A percentile compares a stretch with the other conserved stretches of the same genome.
These are phyloP conservation scores for Puccinia polysora DNA, from an alignment of 1,284 basidiomycete species.

Conservation along the genomic window DNA sequence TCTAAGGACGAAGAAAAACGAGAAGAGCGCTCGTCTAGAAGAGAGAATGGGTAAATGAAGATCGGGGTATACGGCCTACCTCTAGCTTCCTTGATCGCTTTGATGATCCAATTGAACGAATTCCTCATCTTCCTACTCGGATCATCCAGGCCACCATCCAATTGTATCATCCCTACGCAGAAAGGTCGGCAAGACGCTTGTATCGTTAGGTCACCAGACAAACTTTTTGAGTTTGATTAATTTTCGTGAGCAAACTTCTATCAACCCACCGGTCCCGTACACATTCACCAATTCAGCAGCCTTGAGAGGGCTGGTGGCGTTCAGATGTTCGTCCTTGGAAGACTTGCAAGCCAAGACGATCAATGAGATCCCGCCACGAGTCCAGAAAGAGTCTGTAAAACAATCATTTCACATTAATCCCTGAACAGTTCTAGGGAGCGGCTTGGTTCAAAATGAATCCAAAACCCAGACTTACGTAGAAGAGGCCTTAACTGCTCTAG, in stretches of 20 bases:
- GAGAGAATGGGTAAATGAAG: neutral
- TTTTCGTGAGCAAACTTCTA: no score
- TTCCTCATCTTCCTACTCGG: constrained; percentile 48
- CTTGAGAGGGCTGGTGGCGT: constrained; percentile 46
- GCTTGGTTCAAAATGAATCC: neutral
- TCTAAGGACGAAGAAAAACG: neutral
- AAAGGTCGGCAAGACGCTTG: no score
- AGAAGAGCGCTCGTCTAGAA: neutral
- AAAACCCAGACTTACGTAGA: constrained; percentile 44
- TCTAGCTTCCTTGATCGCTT: constrained; percentile 49
- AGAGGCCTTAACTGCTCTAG: constrained; percentile 46
- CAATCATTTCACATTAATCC: neutral
- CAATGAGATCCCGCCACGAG: constrained; percentile 47
- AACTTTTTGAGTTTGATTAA: no score
- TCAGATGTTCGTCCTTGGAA: constrained; percentile 30
- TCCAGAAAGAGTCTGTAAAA: constrained; percentile 49
- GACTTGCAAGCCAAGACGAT: constrained; percentile 52
- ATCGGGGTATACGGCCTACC: constrained; percentile 40
- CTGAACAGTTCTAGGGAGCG: neutral
- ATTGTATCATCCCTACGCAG: constrained; percentile 49
- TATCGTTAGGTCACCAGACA: no score
- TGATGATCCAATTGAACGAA: constrained; percentile 50
- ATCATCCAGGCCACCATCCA: constrained; percentile 51
- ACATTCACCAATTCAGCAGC: constrained; percentile 49
- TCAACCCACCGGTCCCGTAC: constrained; percentile 44